Conservation (phyloP, 768 basidiomycete genomes). For the Mrakia blollopis region DNA sequence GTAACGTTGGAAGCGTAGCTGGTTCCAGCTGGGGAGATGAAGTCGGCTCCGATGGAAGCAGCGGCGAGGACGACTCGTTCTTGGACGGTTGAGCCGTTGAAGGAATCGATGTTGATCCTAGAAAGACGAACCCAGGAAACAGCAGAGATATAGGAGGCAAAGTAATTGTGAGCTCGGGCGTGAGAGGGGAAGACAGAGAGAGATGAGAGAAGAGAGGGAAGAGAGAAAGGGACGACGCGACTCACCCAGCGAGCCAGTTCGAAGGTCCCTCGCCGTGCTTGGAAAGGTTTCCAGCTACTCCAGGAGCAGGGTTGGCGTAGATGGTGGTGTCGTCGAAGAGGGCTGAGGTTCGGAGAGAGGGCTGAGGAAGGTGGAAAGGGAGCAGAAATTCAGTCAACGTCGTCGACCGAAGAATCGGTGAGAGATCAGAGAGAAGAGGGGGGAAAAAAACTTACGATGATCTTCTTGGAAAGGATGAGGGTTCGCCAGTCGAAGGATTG, state of each 20-base stretch:
- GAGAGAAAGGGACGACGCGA: neutral
- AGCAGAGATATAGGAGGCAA: neutral
- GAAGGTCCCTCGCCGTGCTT: conserved; percentile 49
- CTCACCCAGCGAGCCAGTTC: conserved; percentile 59
- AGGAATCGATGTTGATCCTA: conserved; percentile 56
- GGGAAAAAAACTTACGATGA: conserved; percentile 34
- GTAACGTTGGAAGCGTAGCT: conserved; percentile 44
- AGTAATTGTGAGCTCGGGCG: neutral
- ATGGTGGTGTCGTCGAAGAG: conserved; percentile 43
- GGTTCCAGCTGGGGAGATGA: conserved; percentile 60
- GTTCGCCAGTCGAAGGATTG: conserved; percentile 49
- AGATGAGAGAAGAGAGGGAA: neutral
- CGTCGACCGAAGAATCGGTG: too few species aligned
- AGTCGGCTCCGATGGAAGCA: conserved; percentile 57
- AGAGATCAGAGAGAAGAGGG: too few species aligned
- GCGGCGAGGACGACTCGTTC: conserved; percentile 66
- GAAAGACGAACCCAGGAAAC: neutral
- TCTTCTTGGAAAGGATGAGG: conserved; percentile 52
- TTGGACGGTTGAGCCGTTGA: conserved; percentile 58
- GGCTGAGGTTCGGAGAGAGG: conserved; percentile 57
- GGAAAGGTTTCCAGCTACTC: conserved; percentile 36
- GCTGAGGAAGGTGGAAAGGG: conserved; percentile 43
- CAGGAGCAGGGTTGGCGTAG: conserved; percentile 36
- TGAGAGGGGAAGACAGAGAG: neutral
- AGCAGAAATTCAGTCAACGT: neutral